A percentile compares a stretch with the other conserved stretches of the same genome.
These are phyloP conservation scores for Lycium ferocissimum DNA, from an alignment of 257 asterid species.

Conservation along the genomic window DNA sequence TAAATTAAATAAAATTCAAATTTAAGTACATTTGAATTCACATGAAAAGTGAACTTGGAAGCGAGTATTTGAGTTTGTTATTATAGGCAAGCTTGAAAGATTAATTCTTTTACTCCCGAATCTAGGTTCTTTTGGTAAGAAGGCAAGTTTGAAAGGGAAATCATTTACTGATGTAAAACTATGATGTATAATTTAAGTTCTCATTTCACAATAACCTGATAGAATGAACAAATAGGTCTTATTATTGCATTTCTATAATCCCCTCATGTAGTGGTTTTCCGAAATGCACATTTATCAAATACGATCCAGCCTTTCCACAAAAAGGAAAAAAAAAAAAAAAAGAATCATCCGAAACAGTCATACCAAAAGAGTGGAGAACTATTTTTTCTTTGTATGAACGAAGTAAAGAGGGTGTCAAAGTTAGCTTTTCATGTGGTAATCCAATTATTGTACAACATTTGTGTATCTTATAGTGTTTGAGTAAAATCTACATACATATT, in stretches of 20 bases:
- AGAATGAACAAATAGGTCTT: neutral
- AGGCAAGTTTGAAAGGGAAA: neutral
- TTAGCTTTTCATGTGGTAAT: neutral
- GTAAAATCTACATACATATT: neutral
- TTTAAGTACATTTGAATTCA: neutral
- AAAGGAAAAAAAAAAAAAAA: neutral
- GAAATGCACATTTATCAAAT: neutral
- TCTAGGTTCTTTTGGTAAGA: neutral
- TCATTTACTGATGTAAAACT: accelerated
- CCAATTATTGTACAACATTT: neutral
- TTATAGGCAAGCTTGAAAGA: neutral
- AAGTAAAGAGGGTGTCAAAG: neutral
- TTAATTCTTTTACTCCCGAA: neutral
- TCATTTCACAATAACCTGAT: neutral
- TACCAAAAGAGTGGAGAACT: neutral
- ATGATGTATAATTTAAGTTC: neutral
- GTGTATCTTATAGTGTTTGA: neutral
- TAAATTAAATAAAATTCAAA: too few species aligned
- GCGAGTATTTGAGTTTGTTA: neutral
- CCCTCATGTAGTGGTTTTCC: neutral
- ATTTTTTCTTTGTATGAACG: neutral
- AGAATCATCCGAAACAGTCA: neutral
- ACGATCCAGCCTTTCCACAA: neutral
- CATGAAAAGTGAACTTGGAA: neutral
- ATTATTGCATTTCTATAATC: neutral